These are phyloP conservation scores for Thyridium curvatum DNA, from an alignment of 2,329 filamentous ascomycete species.

Conservation along the genomic window DNA sequence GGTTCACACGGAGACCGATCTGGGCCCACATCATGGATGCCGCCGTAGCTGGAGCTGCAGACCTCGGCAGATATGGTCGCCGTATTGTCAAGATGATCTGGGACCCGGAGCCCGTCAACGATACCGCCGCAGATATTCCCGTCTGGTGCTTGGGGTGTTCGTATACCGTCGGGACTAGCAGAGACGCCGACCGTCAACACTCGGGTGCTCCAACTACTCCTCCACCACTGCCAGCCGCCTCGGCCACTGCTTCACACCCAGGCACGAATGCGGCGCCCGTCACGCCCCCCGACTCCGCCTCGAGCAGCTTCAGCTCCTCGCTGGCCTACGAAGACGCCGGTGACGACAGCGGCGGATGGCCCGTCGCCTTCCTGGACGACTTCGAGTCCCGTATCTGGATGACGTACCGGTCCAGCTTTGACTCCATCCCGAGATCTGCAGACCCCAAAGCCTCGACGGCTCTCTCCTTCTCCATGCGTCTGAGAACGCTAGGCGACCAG, in stretches of 20 bases:
- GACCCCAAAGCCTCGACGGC: constrained; percentile 64
- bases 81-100: constrained; percentile 87
- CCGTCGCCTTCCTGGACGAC: constrained; percentile 77
- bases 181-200: no score
- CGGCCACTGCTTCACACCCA: constrained; percentile 6
- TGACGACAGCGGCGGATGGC: constrained; percentile 61
- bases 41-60: constrained; percentile 35
- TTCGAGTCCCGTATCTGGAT: constrained; percentile 94
- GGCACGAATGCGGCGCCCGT: constrained; percentile 23
- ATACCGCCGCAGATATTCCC: constrained; percentile 57
- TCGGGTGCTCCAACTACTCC: constrained; percentile 1
- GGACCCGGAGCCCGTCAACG: constrained; percentile 83
- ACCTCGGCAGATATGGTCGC: constrained; percentile 69
- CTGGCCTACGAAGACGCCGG: constrained; percentile 34
- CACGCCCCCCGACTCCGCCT: constrained; percentile 40
- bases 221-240: constrained; percentile 2
- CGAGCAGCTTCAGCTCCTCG: constrained; percentile 46
- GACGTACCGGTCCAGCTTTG: constrained; percentile 87
- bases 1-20: no score
- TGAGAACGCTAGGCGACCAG: constrained; percentile 74
- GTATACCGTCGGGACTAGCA: constrained; percentile 32
- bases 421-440: constrained; percentile 70
- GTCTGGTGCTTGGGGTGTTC: constrained; percentile 74
- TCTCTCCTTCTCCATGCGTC: constrained; percentile 77
- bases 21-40: constrained; percentile 21